phyloP scores from a whole-genome alignment of 208 protist genomes.

The Hexamita inflata region DNA sequence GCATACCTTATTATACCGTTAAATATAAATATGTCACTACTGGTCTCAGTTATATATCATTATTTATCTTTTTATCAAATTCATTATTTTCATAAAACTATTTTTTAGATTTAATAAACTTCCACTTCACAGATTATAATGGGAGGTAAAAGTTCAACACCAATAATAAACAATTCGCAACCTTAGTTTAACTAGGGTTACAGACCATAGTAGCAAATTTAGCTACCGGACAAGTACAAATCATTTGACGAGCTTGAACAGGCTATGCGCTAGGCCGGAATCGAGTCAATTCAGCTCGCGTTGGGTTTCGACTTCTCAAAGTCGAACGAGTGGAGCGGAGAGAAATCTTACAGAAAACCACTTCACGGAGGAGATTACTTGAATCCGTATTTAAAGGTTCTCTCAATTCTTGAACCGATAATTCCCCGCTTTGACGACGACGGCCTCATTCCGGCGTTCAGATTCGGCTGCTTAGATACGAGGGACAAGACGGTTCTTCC shows the following conservation, averaged over 20 bases:
- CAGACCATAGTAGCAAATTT: too few species aligned
- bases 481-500: slow-evolving; percentile 13
- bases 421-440: slow-evolving; percentile 16
- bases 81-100: too few species aligned
- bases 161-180: too few species aligned
- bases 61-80: too few species aligned
- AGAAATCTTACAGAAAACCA: neutral
- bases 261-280: neutral
- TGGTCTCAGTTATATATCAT: too few species aligned
- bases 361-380: neutral
- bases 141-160: too few species aligned
- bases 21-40: too few species aligned
- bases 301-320: slow-evolving; percentile 23
- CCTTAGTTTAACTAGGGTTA: too few species aligned
- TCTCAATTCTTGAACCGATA: neutral
- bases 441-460: slow-evolving; percentile 5
- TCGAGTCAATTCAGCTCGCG: neutral
- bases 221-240: too few species aligned
- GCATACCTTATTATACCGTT: too few species aligned
- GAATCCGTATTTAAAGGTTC: neutral
- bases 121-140: too few species aligned
- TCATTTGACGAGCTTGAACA: neutral
- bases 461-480: slow-evolving; percentile 16
- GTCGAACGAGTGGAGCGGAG: slow-evolving; percentile 5
- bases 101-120: too few species aligned